Evolutionary conservation across 169 alveolate species (phyloP).

Genomic region (Cryptosporidium ryanae): DNA sequence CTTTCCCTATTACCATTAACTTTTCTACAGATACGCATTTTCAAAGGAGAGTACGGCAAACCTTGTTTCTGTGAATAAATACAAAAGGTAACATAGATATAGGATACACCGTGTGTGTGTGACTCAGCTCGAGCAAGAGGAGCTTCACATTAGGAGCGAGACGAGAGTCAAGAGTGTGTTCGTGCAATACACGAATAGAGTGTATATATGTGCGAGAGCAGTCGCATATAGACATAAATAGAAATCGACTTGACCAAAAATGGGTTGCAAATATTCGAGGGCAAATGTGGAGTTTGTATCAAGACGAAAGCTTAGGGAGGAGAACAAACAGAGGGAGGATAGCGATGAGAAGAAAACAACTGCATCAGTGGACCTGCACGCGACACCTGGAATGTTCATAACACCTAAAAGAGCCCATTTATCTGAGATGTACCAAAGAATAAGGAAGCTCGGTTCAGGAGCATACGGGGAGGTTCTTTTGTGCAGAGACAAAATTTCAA

Average conservation of each 20-base stretch:
- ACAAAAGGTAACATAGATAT: too few species aligned
- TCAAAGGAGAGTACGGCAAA: too few species aligned
- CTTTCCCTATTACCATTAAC: too few species aligned
- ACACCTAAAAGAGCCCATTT: constrained; percentile 79
- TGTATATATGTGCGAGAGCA: too few species aligned
- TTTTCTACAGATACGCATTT: too few species aligned
- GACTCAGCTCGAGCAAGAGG: too few species aligned
- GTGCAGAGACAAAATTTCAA: constrained; percentile 83
- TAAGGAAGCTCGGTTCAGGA: constrained; percentile 91
- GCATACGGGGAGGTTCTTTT: constrained; percentile 91
- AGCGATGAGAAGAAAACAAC: background rate
- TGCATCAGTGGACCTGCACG: constrained; percentile 33
- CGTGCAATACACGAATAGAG: too few species aligned
- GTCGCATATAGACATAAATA: too few species aligned
- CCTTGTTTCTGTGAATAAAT: too few species aligned
- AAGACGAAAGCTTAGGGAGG: constrained; percentile 14
- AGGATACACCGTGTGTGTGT: too few species aligned
- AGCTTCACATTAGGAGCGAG: too few species aligned
- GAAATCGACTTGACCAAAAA: background rate
- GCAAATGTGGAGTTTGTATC: constrained; percentile 39
- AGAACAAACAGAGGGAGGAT: background rate
- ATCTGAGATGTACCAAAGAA: constrained; percentile 84
- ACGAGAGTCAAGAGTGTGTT: too few species aligned
- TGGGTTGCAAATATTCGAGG: constrained; percentile 50
- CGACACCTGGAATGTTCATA: constrained; percentile 74